phyloP scores from a whole-genome alignment of 768 basidiomycete genomes.

The Calvatia gigantea region DNA sequence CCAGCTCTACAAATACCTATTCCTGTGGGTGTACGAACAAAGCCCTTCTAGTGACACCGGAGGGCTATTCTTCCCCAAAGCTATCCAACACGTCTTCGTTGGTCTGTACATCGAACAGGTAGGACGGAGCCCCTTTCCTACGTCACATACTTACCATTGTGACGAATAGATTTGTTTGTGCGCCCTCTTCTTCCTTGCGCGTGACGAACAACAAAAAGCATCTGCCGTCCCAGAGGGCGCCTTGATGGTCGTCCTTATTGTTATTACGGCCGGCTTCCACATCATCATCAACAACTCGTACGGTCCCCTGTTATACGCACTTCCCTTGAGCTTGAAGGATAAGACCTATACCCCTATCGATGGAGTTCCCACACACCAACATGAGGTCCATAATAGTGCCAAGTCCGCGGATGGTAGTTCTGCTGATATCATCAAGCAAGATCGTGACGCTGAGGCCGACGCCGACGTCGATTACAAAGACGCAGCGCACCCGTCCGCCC shows the following conservation, averaged over 20 bases:
- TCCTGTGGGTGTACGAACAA: slow-evolving; percentile 77
- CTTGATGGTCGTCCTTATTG: slow-evolving; percentile 82
- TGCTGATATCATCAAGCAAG: neutral
- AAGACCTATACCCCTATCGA: slow-evolving; percentile 42
- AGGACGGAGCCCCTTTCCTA: too few relatives aligned
- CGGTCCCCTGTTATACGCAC: slow-evolving; percentile 65
- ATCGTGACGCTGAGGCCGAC: slow-evolving; percentile 3
- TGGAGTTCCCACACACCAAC: slow-evolving; percentile 2
- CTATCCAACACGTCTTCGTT: slow-evolving; percentile 89
- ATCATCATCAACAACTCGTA: slow-evolving; percentile 75
- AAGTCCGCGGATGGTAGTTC: neutral
- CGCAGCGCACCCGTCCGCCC: neutral
- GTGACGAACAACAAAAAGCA: slow-evolving; percentile 45
- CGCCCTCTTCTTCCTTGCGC: slow-evolving; percentile 88
- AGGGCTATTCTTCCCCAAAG: slow-evolving; percentile 93
- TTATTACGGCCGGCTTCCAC: slow-evolving; percentile 75
- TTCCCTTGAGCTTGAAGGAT: slow-evolving; percentile 79
- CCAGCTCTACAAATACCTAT: slow-evolving; percentile 82
- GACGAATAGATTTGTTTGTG: slow-evolving; percentile 60
- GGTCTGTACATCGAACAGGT: slow-evolving; percentile 86
- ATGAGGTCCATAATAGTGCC: neutral
- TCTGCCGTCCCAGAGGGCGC: slow-evolving; percentile 72
- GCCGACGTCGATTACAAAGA: neutral
- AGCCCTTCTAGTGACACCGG: slow-evolving; percentile 74
- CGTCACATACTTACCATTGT: too few relatives aligned